These are phyloP conservation scores for Alternaria infectoria DNA, from an alignment of 2,329 filamentous ascomycete species.

Conservation along the genomic window DNA sequence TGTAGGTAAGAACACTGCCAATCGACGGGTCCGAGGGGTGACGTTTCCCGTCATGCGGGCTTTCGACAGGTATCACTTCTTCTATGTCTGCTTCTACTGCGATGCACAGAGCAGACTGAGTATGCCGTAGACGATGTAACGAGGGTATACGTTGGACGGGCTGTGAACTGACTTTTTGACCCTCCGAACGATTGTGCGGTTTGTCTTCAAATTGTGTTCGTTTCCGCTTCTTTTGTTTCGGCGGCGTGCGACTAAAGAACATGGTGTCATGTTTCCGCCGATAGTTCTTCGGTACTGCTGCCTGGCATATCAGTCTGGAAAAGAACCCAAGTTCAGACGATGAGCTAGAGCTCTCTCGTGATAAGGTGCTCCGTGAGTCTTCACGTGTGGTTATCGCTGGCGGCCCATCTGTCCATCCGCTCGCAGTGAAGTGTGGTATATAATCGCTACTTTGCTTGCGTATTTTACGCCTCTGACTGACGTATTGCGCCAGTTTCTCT, in stretches of 20 bases:
- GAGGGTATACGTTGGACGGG: constrained; percentile 17
- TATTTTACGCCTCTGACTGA: constrained; percentile 6
- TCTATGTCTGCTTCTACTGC: not conserved
- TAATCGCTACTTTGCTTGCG: not conserved
- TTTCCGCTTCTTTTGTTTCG: not conserved
- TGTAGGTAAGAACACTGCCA: constrained; percentile 9
- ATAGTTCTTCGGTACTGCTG: constrained; percentile 9
- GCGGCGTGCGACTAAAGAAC: not conserved
- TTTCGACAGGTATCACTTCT: not conserved
- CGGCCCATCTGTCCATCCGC: constrained; percentile 5
- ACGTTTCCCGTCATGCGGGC: not conserved
- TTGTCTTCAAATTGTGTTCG: not conserved
- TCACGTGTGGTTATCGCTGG: not conserved
- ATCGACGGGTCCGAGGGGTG: constrained; percentile 22
- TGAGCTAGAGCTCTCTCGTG: constrained; percentile 9
- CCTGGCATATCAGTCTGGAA: constrained; percentile 19
- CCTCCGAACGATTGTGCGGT: not conserved
- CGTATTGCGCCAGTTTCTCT: constrained; percentile 19
- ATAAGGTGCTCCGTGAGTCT: constrained; percentile 1
- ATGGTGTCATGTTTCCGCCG: constrained; percentile 8
- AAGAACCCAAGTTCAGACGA: constrained; percentile 10
- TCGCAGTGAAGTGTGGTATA: not conserved
- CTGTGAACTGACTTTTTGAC: not conserved
- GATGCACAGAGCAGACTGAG: constrained; percentile 10
- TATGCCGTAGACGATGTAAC: constrained; percentile 10